phyloP scores from a whole-genome alignment of 306 rosid species.

The Parietaria judaica region DNA sequence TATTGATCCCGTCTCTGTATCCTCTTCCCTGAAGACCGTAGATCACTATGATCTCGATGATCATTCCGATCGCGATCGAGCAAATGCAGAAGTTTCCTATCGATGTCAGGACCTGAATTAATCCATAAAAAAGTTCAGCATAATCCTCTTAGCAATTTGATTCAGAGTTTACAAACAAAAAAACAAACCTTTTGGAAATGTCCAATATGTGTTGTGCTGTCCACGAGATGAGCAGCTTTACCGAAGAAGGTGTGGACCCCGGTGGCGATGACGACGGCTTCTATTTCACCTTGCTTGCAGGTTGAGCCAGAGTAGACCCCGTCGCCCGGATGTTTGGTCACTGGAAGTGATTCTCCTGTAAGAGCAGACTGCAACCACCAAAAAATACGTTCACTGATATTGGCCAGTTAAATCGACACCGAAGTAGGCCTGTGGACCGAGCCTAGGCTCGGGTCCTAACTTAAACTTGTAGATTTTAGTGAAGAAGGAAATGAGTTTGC shows the following conservation, averaged over 20 bases:
- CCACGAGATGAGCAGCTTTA: slow-evolving; percentile 91
- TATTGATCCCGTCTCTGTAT: slow-evolving; percentile 73
- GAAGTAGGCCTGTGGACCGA: too few relatives aligned
- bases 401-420: too few relatives aligned
- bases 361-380: slow-evolving; percentile 40
- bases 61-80: slow-evolving; percentile 69
- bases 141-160: too few relatives aligned
- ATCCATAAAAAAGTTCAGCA: too few relatives aligned
- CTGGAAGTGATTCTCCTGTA: slow-evolving; percentile 83
- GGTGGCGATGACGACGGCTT: slow-evolving; percentile 85
- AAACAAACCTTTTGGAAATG: slow-evolving; percentile 73
- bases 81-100: slow-evolving; percentile 96
- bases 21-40: slow-evolving; percentile 68
- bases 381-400: too few relatives aligned
- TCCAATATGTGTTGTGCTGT: slow-evolving; percentile 65
- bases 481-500: too few relatives aligned
- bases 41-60: slow-evolving; percentile 67
- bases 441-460: too few relatives aligned
- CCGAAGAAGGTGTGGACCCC: slow-evolving; percentile 95
- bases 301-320: slow-evolving; percentile 92
- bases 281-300: slow-evolving; percentile 83
- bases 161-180: neutral
- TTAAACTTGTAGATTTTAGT: too few relatives aligned
- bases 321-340: slow-evolving; percentile 40
- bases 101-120: slow-evolving; percentile 61